Base-by-base conservation (phyloP, 1,284 basidiomycete genomes). In the Lignosus rhinocerotis region DNA sequence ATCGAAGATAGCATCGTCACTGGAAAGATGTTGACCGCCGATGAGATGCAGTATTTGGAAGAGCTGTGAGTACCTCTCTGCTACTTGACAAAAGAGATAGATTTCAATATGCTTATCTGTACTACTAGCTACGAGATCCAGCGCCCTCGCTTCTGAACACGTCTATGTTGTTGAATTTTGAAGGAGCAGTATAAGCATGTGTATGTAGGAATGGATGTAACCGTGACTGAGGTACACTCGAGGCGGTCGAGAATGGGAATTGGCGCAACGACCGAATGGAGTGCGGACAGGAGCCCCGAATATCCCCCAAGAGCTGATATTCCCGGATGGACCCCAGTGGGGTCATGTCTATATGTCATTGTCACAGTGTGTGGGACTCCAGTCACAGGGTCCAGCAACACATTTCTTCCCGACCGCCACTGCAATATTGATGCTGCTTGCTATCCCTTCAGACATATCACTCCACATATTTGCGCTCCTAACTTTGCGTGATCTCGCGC, bases 41-140 rank as follows among this genome's bases (percentile, higher is more conserved):
- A 68, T 3, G 66, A 70, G 39, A 46, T 66, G 31, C 57, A 67
- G 47, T 69, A 60, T 33, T 54, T 69, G 33, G 66, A 70, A 50
- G 67, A 63, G 49, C 56, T 54, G 56, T 67, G 58, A 12, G 60
- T 61, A 2, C 21, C n/a, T n/a, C 38, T n/a, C 14, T 38, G 33
- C 38, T 32, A 30, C 17, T 19, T n/a, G 16, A 6, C 19, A 16
- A 10, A 11, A 11, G 34, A 36, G 11, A 12, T 14, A 32, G 17
- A 32, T 31, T 17, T 14, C 12, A 14, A n/a, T 41, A 8, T 45
- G 21, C 19, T 25, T 25, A 25, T 25, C 25, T 25, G 4, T 25
- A 32, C 10, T 16, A 12, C 38, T 11, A 55, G 46, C n/a, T 55
- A 59, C 58, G 55, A 57, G 42, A 33, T 46, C 0, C 55, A 41